Base-by-base conservation (phyloP, 2,329 filamentous ascomycete genomes). In the Penicillium sp. region DNA sequence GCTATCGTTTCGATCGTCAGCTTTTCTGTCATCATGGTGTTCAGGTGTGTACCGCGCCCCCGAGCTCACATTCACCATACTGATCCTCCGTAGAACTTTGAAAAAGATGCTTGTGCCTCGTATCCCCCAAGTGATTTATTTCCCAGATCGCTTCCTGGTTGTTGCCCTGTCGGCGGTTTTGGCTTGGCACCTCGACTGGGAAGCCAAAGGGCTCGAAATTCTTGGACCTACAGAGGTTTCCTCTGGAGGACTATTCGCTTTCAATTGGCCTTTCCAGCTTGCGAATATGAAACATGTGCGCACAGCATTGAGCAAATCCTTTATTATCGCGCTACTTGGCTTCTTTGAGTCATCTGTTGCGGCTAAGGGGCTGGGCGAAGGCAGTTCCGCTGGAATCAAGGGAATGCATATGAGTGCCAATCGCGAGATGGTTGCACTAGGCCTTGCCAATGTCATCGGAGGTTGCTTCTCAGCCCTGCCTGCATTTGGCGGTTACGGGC, bases 331-430 rank as follows among this genome's bases (percentile, higher is more conserved):
- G 0, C 82, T 99, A 25, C 86, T 99, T 0, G 94, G 94, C n/a
- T 99, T 99, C 76, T 99, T 99, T 68, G 94, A 99, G 75, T 96
- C 91, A 3, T 96, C 92, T 0, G 92, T 99, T 13, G 94, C 94
- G 1, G 94, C 94, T 36, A 97, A 97, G 77, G 93, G 90, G 61
- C 79, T 99, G 3, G 89, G 89, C 15, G 80, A 79, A 48, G 80
- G 80, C 7, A 78, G 85, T 42, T 80, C 80, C 50, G 85, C 88
- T 61, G 85, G 85, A 10, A 88, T 97, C 33, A 84, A 90, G 59
- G 89, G 87, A 33, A 91, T 97, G 71, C 85, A 89, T 52, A 81
- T 97, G 42, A 96, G 92, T 70, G 86, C 94, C 1, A 99, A 99
- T 72, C 84, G 94, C 48, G 94, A 99, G 73, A 86, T 99, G 64